phyloP scores from a whole-genome alignment of 805 yeast species.

The Metschnikowia gelsemii region DNA sequence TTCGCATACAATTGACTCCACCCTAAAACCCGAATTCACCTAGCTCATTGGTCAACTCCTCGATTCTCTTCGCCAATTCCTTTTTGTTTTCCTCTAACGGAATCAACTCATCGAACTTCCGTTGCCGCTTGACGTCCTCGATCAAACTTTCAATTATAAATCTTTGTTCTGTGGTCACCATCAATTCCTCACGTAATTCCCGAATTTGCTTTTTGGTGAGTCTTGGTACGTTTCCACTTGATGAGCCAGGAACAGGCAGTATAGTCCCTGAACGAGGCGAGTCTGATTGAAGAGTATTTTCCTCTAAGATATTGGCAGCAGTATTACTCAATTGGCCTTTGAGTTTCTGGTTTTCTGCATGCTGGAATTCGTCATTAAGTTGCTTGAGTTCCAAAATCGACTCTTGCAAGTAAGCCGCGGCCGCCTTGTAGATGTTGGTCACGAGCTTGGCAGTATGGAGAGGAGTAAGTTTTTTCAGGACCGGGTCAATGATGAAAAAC shows the following conservation, averaged over 20 bases:
- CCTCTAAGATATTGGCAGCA: background rate
- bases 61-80: constrained; percentile 55
- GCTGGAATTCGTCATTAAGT: constrained; percentile 48
- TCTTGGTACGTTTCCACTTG: too few species aligned
- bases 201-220: constrained; percentile 55
- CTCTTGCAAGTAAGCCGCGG: constrained; percentile 62
- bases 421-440: constrained; percentile 56
- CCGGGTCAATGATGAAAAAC: constrained; percentile 8
- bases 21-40: constrained; percentile 52
- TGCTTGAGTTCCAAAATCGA: constrained; percentile 63
- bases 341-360: constrained; percentile 26
- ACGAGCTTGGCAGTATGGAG: constrained; percentile 23
- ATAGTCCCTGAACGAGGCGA: constrained; percentile 7
- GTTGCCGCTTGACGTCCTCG: constrained; percentile 55
- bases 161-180: constrained; percentile 84
- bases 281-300: constrained; percentile 2
- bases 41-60: constrained; percentile 44
- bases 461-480: constrained; percentile 2
- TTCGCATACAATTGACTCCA: background rate
- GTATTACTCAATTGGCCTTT: constrained; percentile 9
- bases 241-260: constrained; percentile 10
- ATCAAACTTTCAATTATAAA: constrained; percentile 69
- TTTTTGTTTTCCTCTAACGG: constrained; percentile 55
- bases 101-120: constrained; percentile 75
- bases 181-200: constrained; percentile 64